Conservation (phyloP, 257 asterid genomes). For the Ilex aquifolium region DNA sequence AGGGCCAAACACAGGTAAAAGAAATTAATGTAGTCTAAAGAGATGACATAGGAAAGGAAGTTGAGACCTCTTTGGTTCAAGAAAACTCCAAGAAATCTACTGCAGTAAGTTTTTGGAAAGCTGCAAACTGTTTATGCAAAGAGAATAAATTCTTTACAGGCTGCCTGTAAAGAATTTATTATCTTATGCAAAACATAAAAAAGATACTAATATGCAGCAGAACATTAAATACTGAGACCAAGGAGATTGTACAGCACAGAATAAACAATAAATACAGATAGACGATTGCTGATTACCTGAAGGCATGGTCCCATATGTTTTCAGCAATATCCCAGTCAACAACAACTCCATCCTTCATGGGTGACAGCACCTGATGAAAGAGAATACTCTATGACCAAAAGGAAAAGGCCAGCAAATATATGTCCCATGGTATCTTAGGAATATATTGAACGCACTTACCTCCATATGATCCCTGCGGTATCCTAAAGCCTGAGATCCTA, state of each 20-base stretch:
- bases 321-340: conserved; percentile 96
- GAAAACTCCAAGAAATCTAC: too few relatives aligned
- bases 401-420: conserved; percentile 9
- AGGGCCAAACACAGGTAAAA: too few relatives aligned
- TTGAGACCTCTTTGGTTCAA: too few relatives aligned
- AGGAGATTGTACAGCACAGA: not conserved
- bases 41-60: too few relatives aligned
- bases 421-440: conserved; percentile 8
- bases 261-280: not conserved
- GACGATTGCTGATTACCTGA: conserved; percentile 43
- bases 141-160: too few relatives aligned
- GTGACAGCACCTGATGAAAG: conserved; percentile 63
- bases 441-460: conserved; percentile 33
- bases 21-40: too few relatives aligned
- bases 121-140: too few relatives aligned
- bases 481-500: conserved; percentile 90
- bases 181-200: too few relatives aligned
- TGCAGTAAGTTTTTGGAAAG: too few relatives aligned
- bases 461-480: conserved; percentile 93
- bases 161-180: too few relatives aligned
- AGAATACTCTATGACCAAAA: conserved; percentile 11
- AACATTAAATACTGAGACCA: too few relatives aligned
- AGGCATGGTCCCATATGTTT: conserved; percentile 94
- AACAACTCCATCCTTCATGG: conserved; percentile 82
- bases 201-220: too few relatives aligned